phyloP scores from a whole-genome alignment of 2,329 filamentous ascomycete species.

The Venturia aucupariae region DNA sequence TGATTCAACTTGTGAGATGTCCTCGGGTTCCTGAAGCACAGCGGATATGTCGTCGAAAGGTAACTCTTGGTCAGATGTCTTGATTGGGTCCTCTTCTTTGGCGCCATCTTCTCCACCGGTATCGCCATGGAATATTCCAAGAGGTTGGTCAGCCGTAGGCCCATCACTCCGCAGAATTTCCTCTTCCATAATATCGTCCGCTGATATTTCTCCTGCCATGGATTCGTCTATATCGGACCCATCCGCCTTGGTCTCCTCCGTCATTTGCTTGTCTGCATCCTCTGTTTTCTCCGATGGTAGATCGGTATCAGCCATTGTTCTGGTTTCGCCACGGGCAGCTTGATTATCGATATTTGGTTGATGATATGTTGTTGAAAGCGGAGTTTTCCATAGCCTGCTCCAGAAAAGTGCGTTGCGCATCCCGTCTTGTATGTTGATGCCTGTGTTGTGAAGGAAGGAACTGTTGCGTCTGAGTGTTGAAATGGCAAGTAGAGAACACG shows the following conservation, averaged over 20 bases:
- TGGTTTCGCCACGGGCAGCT: neutral
- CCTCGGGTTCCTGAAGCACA: neutral
- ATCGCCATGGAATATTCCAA: too few species aligned
- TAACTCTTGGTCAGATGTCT: neutral
- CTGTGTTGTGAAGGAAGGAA: neutral
- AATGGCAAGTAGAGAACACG: neutral
- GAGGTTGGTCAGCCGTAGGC: too few species aligned
- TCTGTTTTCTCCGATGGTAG: neutral
- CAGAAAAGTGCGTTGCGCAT: neutral
- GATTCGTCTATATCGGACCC: neutral
- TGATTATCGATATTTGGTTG: neutral
- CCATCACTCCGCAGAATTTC: neutral
- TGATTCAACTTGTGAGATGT: neutral
- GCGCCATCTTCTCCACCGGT: neutral
- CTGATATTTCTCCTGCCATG: neutral
- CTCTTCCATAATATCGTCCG: neutral
- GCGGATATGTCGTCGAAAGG: neutral
- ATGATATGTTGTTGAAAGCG: neutral
- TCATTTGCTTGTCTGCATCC: neutral
- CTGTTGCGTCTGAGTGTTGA: neutral
- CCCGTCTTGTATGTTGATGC: neutral
- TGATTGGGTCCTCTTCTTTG: neutral
- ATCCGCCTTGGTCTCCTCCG: neutral
- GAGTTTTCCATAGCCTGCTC: neutral
- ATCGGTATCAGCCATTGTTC: neutral